phyloP scores from a whole-genome alignment of 768 basidiomycete species.

The Tulasnella sp. region DNA sequence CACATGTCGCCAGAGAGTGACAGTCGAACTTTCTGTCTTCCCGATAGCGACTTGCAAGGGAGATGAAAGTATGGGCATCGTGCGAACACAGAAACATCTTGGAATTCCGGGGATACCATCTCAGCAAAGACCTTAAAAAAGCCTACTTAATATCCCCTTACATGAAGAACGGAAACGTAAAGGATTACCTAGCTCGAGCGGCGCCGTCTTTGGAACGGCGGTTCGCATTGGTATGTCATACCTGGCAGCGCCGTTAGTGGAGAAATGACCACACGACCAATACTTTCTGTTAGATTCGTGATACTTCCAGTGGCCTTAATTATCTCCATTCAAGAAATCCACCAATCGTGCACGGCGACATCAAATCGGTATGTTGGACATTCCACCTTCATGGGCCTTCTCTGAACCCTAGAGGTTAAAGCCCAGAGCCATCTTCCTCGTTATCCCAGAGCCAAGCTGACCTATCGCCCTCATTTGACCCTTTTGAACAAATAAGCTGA shows the following conservation, averaged over 20 bases:
- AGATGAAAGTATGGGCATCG: constrained; percentile 4
- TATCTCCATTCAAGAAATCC: constrained; percentile 16
- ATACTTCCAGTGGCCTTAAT: not conserved
- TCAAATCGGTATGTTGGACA: not conserved
- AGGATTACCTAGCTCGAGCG: not conserved
- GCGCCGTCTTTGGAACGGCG: not conserved
- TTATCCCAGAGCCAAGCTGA: too few relatives aligned
- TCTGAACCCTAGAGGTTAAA: too few relatives aligned
- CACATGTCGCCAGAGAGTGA: not conserved
- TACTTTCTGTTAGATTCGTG: not conserved
- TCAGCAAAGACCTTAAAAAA: not conserved
- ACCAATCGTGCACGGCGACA: not conserved
- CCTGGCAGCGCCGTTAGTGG: too few relatives aligned
- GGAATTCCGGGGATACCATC: not conserved
- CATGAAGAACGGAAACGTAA: not conserved
- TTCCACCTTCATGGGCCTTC: too few relatives aligned
- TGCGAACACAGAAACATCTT: not conserved
- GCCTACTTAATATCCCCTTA: not conserved
- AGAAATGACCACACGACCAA: too few relatives aligned
- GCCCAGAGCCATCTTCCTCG: too few relatives aligned
- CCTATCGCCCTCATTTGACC: too few relatives aligned
- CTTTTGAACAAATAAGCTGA: not conserved
- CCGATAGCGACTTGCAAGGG: not conserved
- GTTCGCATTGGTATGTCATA: not conserved
- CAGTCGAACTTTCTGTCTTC: not conserved